Percentiles rank a stretch among this genome's conserved stretches.
Evolutionary conservation across 1,284 basidiomycete genomes (phyloP).

Genomic region (Sphagnurus paluster): DNA sequence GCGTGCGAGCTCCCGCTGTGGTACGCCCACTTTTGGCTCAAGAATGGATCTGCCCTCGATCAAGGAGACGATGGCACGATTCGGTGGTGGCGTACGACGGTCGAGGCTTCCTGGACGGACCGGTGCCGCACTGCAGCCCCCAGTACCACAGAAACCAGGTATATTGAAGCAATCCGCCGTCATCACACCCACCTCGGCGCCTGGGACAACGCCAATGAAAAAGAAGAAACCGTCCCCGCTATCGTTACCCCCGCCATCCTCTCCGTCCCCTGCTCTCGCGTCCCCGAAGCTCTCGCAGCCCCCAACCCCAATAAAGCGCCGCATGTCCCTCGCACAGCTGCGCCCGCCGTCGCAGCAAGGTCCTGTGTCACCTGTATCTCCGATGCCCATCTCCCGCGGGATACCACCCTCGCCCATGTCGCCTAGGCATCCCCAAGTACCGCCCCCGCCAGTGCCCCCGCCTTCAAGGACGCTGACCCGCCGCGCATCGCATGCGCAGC

Average conservation of each 20-base stretch:
- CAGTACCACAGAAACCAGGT: conserved; percentile 5
- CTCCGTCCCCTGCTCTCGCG: conserved; percentile 13
- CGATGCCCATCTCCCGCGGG: conserved; percentile 13
- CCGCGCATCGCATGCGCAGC: conserved; percentile 22
- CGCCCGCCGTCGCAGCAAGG: conserved; percentile 14
- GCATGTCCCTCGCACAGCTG: conserved; percentile 16
- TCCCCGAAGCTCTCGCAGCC: conserved; percentile 20
- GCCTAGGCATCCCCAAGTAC: conserved; percentile 17
- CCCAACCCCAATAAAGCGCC: conserved; percentile 15
- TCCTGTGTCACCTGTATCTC: conserved; percentile 13
- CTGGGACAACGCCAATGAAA: conserved; percentile 15
- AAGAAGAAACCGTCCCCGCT: conserved; percentile 43
- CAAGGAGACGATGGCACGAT: conserved; percentile 39
- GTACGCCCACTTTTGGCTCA: conserved; percentile 60
- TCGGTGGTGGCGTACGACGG: conserved; percentile 33
- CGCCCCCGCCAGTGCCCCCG: neutral
- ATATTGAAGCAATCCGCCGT: conserved; percentile 23
- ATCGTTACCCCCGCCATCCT: conserved; percentile 24
- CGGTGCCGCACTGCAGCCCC: neutral
- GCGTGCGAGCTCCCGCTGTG: conserved; percentile 46
- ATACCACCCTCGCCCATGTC: conserved; percentile 25
- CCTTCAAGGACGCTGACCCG: conserved; percentile 13
- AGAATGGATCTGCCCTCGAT: conserved; percentile 41
- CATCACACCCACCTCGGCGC: conserved; percentile 11
- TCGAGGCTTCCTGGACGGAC: conserved; percentile 21